Conservation (phyloP, 164 flowering plant genomes). For the grape (Vitis vinifera) region ASM3070453v1 NC_081823.1:893001-893500, state of each 20-base stretch:
- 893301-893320: conserved; percentile 17
- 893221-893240: conserved; percentile 34
- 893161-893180: conserved; percentile 25
- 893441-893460: conserved; percentile 55
- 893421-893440: conserved; percentile 34
- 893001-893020: too few relatives aligned
- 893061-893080: too few relatives aligned
- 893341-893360: conserved; percentile 18
- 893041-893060: too few relatives aligned
- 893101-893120: neutral
- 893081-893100: too few relatives aligned
- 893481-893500: conserved; percentile 42
- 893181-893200: conserved; percentile 31
- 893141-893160: conserved; percentile 13
- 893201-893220: conserved; percentile 45
- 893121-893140: neutral
- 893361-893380: conserved; percentile 17
- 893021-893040: too few relatives aligned
- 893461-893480: conserved; percentile 47
- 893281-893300: conserved; percentile 44
- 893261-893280: conserved; percentile 26
- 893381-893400: conserved; percentile 21
- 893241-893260: conserved; percentile 47
- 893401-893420: conserved; percentile 28
- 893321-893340: conserved; percentile 9